Conservation (phyloP, 257 asterid genomes). For the Scutellaria baicalensis region DNA sequence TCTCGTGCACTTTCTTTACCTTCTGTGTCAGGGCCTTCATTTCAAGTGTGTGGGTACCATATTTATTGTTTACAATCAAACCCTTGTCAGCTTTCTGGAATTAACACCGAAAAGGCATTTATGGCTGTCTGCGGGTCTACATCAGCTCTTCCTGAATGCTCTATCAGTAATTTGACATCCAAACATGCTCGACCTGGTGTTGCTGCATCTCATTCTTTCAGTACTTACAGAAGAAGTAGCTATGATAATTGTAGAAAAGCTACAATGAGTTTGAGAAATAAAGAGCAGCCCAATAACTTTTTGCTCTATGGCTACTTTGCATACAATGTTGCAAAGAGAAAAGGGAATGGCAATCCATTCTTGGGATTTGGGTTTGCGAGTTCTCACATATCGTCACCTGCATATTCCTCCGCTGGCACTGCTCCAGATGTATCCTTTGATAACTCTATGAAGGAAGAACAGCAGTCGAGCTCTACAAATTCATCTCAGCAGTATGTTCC, state of each 20-base stretch:
- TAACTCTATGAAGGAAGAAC: constrained; percentile 43
- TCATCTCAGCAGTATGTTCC: constrained; percentile 58
- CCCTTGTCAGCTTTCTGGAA: constrained; percentile 23
- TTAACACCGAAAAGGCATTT: constrained; percentile 22
- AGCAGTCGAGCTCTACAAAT: constrained; percentile 36
- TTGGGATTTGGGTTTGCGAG: constrained; percentile 46
- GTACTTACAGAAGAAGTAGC: constrained; percentile 32
- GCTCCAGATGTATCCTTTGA: constrained; percentile 67
- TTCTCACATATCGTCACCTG: constrained; percentile 40
- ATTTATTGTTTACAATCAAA: constrained; percentile 42
- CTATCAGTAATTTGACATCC: constrained; percentile 29
- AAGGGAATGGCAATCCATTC: constrained; percentile 32
- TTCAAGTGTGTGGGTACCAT: constrained; percentile 66
- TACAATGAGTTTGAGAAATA: constrained; percentile 58
- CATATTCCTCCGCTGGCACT: constrained; percentile 48
- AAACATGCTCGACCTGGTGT: constrained; percentile 27
- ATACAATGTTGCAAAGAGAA: constrained; percentile 51
- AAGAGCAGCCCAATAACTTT: constrained; percentile 60
- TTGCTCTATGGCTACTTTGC: constrained; percentile 56
- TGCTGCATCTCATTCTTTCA: constrained; percentile 31
- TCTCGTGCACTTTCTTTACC: constrained; percentile 73
- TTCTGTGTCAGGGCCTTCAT: constrained; percentile 72
- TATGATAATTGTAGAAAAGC: constrained; percentile 39
- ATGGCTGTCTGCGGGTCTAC: constrained; percentile 60
- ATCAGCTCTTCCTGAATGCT: constrained; percentile 29